These are phyloP conservation scores for Boletus barrowsii DNA, from an alignment of 768 basidiomycete species.

Conservation along the genomic window DNA sequence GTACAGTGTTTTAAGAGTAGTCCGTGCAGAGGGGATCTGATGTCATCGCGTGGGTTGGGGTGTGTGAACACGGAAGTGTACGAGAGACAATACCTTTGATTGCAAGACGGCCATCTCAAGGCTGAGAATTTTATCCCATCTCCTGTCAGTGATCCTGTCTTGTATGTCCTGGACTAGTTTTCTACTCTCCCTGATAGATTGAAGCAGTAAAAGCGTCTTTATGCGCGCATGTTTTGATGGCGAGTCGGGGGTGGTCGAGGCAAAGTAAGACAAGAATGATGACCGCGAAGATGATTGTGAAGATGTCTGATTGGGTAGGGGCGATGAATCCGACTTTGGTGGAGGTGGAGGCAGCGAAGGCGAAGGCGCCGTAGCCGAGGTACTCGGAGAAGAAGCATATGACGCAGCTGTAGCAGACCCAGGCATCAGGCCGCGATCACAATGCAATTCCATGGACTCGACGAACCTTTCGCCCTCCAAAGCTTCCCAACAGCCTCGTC, in stretches of 20 bases:
- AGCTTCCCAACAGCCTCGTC: constrained; percentile 56
- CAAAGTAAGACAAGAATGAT: constrained; percentile 61
- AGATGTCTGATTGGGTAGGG: neutral
- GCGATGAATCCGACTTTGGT: constrained; percentile 5
- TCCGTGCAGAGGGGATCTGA: constrained; percentile 13
- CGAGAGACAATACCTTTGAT: constrained; percentile 55
- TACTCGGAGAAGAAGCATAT: constrained; percentile 42
- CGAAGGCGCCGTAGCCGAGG: neutral
- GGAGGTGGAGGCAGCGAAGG: constrained; percentile 6
- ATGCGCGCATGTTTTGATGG: constrained; percentile 69
- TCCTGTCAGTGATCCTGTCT: constrained; percentile 13
- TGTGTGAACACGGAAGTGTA: neutral
- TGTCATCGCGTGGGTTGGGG: neutral
- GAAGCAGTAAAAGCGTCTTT: constrained; percentile 75
- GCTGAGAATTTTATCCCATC: constrained; percentile 50
- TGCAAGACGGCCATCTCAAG: constrained; percentile 78
- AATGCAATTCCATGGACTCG: neutral
- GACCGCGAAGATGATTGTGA: constrained; percentile 12
- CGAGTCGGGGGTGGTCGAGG: constrained; percentile 80
- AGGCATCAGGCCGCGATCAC: neutral
- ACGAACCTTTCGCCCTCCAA: constrained; percentile 69
- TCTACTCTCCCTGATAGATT: constrained; percentile 33
- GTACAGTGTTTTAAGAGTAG: constrained; percentile 63
- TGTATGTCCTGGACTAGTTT: constrained; percentile 18
- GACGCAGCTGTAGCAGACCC: constrained; percentile 42